Evolutionary conservation across 1,284 basidiomycete genomes (phyloP).

Genomic region (Leccinum colubrinum): DNA sequence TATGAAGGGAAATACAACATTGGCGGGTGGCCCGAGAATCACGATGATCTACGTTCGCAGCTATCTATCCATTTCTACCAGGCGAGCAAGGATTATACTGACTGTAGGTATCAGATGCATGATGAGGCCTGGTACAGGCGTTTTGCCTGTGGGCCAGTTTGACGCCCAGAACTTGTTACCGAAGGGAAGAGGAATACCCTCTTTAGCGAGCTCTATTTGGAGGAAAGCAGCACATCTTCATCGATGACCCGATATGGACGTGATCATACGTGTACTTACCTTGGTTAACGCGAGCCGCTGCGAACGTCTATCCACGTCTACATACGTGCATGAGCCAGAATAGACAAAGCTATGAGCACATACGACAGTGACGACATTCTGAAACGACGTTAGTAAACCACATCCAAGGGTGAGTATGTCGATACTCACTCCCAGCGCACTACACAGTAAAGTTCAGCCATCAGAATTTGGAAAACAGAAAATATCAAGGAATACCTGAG

Average conservation of each 20-base stretch:
- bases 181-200: constrained; percentile 40
- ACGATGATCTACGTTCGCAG: constrained; percentile 40
- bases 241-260: neutral
- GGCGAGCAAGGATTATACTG: neutral
- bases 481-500: constrained; percentile 37
- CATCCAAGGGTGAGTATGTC: neutral
- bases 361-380: constrained; percentile 38
- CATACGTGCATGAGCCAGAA: neutral
- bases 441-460: neutral
- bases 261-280: constrained; percentile 19
- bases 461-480: neutral
- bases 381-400: constrained; percentile 2
- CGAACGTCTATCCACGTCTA: constrained; percentile 36
- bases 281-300: constrained; percentile 46
- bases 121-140: constrained; percentile 38
- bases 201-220: constrained; percentile 39
- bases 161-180: constrained; percentile 37
- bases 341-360: neutral
- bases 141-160: constrained; percentile 37
- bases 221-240: neutral
- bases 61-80: neutral
- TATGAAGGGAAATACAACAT: constrained; percentile 51
- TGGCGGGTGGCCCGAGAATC: constrained; percentile 46
- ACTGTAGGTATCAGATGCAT: constrained; percentile 35
- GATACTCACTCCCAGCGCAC: constrained; percentile 29